Evolutionary conservation across 371 early-diverging fungal genomes (phyloP).

Genomic region (Lichtheimia hyalospora): DNA sequence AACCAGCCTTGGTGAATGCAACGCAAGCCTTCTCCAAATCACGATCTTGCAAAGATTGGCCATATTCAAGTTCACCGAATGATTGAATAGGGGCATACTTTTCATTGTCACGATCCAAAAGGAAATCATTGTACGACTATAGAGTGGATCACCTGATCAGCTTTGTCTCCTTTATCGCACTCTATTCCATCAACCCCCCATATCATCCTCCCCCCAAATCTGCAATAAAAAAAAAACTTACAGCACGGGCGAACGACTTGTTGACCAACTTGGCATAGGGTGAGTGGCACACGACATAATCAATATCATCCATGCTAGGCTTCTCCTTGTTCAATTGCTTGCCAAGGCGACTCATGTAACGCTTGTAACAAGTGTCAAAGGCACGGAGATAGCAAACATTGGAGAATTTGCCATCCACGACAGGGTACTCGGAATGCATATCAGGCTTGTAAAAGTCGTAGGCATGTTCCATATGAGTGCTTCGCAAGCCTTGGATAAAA

Average conservation of each 20-base stretch:
- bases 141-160: not conserved
- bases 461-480: slow-evolving; percentile 94
- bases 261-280: slow-evolving; percentile 96
- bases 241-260: slow-evolving; percentile 88
- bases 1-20: slow-evolving; percentile 69
- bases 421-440: slow-evolving; percentile 93
- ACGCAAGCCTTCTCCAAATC: slow-evolving; percentile 91
- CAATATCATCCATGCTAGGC: slow-evolving; percentile 68
- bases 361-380: slow-evolving; percentile 84
- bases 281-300: slow-evolving; percentile 92
- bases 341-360: slow-evolving; percentile 78
- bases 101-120: slow-evolving; percentile 71
- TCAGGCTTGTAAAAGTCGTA: slow-evolving; percentile 99
- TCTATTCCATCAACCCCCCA: not conserved
- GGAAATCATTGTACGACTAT: slow-evolving; percentile 83
- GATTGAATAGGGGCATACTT: slow-evolving; percentile 62
- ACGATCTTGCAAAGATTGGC: slow-evolving; percentile 82
- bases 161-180: not conserved
- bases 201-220: not conserved
- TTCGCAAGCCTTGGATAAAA: slow-evolving; percentile 62
- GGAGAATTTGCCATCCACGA: slow-evolving; percentile 93
- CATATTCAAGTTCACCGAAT: slow-evolving; percentile 57
- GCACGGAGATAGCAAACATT: slow-evolving; percentile 92
- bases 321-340: slow-evolving; percentile 45
- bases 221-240: slow-evolving; percentile 23